Conservation (phyloP, 2,329 filamentous ascomycete species). For the Colletotrichum lupini region DNA sequence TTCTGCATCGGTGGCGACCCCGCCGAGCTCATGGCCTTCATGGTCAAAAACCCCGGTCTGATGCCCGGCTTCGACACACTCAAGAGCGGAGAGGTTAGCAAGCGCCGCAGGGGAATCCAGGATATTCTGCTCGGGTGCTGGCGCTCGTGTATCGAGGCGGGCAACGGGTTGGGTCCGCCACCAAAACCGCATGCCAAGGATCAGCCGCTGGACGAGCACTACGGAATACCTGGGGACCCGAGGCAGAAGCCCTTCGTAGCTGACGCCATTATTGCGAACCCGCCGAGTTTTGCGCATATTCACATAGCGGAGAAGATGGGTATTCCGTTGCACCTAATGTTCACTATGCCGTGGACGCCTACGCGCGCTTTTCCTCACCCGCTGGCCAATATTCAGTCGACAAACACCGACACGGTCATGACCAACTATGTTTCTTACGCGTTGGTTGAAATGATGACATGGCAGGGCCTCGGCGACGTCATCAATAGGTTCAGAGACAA, state of each 20-base stretch:
- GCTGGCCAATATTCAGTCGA: constrained; percentile 81
- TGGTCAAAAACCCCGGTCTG: constrained; percentile 89
- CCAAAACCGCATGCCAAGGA: constrained; percentile 58
- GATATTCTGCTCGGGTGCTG: constrained; percentile 88
- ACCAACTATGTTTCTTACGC: constrained; percentile 88
- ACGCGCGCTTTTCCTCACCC: constrained; percentile 89
- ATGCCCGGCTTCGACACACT: constrained; percentile 86
- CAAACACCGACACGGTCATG: constrained; percentile 79
- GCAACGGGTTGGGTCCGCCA: constrained; percentile 69
- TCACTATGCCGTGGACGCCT: constrained; percentile 94
- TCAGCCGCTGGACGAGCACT: constrained; percentile 61
- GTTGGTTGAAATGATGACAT: constrained; percentile 90
- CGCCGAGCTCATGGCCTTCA: constrained; percentile 84
- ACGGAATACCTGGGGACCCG: constrained; percentile 52
- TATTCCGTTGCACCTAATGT: constrained; percentile 86
- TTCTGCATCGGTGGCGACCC: constrained; percentile 83
- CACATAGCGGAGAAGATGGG: constrained; percentile 81
- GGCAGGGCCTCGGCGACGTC: constrained; percentile 90
- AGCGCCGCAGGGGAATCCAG: constrained; percentile 78
- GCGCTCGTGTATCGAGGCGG: constrained; percentile 85
- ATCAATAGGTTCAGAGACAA: constrained; percentile 88
- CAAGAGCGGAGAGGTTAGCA: constrained; percentile 80
- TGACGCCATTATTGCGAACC: constrained; percentile 83
- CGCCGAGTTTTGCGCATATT: constrained; percentile 80
- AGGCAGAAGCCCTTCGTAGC: constrained; percentile 77